Conservation (phyloP, 345 rosid genomes). For the Linum usitatissimum region DNA sequence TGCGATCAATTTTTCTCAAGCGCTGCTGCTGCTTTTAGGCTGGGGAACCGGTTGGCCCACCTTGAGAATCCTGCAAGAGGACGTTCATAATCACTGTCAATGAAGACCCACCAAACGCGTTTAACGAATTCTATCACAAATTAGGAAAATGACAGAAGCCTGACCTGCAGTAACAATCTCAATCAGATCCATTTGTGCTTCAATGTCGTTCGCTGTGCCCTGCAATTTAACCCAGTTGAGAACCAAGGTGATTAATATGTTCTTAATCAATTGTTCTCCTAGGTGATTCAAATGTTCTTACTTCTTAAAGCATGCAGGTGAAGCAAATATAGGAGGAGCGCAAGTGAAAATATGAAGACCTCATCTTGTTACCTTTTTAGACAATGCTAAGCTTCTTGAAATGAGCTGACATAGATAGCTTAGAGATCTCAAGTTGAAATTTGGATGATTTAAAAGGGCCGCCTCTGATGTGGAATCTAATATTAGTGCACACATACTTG, state of each 20-base stretch:
- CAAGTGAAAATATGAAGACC: background rate
- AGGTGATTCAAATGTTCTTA: background rate
- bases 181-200: conserved; percentile 48
- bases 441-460: conserved; percentile 44
- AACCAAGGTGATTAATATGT: background rate
- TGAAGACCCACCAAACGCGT: background rate
- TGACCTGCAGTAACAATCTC: conserved; percentile 56
- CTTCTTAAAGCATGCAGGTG: background rate
- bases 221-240: conserved; percentile 17
- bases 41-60: conserved; percentile 57
- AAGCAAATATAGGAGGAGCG: background rate
- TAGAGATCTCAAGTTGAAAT: conserved; percentile 29
- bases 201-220: conserved; percentile 24
- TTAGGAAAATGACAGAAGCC: background rate
- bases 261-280: background rate
- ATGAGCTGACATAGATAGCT: conserved; percentile 35
- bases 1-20: too few relatives aligned
- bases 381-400: conserved; percentile 44
- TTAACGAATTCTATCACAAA: background rate
- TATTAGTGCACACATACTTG: conserved; percentile 61
- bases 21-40: conserved; percentile 15
- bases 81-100: background rate
- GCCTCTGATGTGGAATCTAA: conserved; percentile 65
- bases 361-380: conserved; percentile 32
- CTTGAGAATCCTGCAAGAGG: conserved; percentile 39